These are phyloP conservation scores for Talaromyces albobiverticillius DNA, from an alignment of 2,329 filamentous ascomycete genomes.

Conservation along the genomic window DNA sequence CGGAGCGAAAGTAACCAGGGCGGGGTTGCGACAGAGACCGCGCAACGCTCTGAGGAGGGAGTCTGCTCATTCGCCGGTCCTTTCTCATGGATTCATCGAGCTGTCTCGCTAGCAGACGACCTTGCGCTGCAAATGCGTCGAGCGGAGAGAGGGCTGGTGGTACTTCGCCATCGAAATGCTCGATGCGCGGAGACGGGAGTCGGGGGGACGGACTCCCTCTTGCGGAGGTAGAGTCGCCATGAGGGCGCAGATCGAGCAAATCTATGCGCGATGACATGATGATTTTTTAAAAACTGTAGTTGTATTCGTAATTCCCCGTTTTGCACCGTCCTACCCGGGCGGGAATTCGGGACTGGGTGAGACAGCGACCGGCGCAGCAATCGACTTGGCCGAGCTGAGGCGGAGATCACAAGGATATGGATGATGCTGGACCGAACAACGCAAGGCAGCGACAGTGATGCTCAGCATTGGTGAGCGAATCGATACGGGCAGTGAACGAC, in stretches of 20 bases:
- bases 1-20: slow-evolving; percentile 75
- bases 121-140: slow-evolving; percentile 92
- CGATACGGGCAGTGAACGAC: background rate
- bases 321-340: background rate
- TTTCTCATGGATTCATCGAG: slow-evolving; percentile 74
- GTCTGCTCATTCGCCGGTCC: slow-evolving; percentile 76
- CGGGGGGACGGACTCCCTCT: slow-evolving; percentile 10
- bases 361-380: background rate
- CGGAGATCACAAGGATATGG: background rate
- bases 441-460: background rate
- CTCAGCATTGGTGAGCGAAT: background rate
- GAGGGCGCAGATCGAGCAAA: slow-evolving; percentile 3
- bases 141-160: slow-evolving; percentile 90
- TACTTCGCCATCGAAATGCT: slow-evolving; percentile 68
- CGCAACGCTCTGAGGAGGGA: slow-evolving; percentile 78
- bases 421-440: background rate
- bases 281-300: background rate
- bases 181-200: slow-evolving; percentile 61
- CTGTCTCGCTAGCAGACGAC: slow-evolving; percentile 79
- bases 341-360: background rate
- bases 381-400: background rate
- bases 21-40: slow-evolving; percentile 76
- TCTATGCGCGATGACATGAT: slow-evolving; percentile 13
- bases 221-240: slow-evolving; percentile 2
- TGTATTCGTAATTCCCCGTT: background rate